Evolutionary conservation across 805 yeast genomes (phyloP).

Genomic region (Candida insectalens): DNA sequence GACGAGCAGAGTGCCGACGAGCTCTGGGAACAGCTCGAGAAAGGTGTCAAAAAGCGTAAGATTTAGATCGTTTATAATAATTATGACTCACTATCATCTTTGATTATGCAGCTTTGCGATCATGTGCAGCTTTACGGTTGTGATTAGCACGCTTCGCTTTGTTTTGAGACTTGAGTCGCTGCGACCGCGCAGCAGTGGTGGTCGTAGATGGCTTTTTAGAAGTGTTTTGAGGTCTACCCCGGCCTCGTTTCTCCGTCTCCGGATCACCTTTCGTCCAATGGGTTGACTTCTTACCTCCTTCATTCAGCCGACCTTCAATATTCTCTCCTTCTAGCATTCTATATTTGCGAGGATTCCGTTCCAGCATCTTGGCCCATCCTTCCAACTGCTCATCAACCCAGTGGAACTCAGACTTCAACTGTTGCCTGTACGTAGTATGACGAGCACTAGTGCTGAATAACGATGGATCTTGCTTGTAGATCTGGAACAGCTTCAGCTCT

Average conservation of each 20-base stretch:
- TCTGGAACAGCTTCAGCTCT: conserved; percentile 49
- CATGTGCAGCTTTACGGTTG: conserved; percentile 53
- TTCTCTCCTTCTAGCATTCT: conserved; percentile 53
- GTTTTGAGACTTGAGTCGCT: conserved; percentile 39
- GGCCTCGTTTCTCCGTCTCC: conserved; percentile 6
- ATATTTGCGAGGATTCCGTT: conserved; percentile 53
- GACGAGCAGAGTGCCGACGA: conserved; percentile 25
- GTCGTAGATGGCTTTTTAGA: background rate
- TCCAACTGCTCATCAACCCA: conserved; percentile 92
- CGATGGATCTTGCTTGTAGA: conserved; percentile 40
- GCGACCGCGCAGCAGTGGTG: conserved; percentile 13
- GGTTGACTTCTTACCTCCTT: conserved; percentile 9
- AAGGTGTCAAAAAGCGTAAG: conserved; percentile 3
- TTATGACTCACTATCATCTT: background rate
- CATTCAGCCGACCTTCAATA: conserved; percentile 31
- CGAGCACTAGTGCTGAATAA: conserved; percentile 41
- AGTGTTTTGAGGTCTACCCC: background rate
- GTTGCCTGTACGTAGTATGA: conserved; percentile 34
- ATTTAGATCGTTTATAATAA: background rate
- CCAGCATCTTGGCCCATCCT: conserved; percentile 81
- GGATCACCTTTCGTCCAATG: conserved; percentile 11
- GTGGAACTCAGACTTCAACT: conserved; percentile 38
- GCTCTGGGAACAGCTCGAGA: conserved; percentile 22
- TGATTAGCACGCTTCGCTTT: conserved; percentile 55
- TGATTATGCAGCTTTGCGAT: conserved; percentile 29